phyloP scores from a whole-genome alignment of 371 early-diverging fungal species.

The Mucor ambiguus region DNA sequence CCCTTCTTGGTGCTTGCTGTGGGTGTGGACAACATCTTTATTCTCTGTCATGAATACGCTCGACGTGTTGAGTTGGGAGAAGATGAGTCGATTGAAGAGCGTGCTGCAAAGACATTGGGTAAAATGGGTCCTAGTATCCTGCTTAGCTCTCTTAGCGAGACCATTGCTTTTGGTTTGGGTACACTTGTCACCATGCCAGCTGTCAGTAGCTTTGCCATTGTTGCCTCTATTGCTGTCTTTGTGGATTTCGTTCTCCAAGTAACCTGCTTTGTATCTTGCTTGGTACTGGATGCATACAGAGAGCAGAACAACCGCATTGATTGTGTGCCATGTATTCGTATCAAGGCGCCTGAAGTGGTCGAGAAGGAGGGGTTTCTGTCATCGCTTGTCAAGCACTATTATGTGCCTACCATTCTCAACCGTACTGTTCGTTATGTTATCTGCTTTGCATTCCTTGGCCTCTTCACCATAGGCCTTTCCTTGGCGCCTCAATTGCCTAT shows the following conservation, averaged over 20 bases:
- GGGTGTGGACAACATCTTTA: conserved; percentile 83
- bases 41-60: conserved; percentile 71
- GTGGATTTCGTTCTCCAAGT: conserved; percentile 76
- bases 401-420: conserved; percentile 60
- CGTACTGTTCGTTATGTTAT: conserved; percentile 52
- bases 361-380: conserved; percentile 62
- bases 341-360: conserved; percentile 52
- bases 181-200: conserved; percentile 79
- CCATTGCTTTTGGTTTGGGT: conserved; percentile 75
- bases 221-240: conserved; percentile 75
- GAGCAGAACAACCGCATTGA: conserved; percentile 63
- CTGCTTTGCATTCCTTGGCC: conserved; percentile 55
- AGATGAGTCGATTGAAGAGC: conserved; percentile 50
- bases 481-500: conserved; percentile 58
- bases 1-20: conserved; percentile 82
- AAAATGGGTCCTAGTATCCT: conserved; percentile 77
- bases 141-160: conserved; percentile 68
- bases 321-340: conserved; percentile 65
- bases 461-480: conserved; percentile 55
- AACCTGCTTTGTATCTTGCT: conserved; percentile 70
- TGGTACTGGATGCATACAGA: conserved; percentile 68
- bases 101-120: conserved; percentile 61
- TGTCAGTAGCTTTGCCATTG: conserved; percentile 75
- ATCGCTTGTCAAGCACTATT: conserved; percentile 52
- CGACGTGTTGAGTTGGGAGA: conserved; percentile 40